A percentile compares a stretch with the other conserved stretches of the same genome.
Conservation (phyloP, 2,329 filamentous ascomycete species). For the Fusarium subtropicale region DNA sequence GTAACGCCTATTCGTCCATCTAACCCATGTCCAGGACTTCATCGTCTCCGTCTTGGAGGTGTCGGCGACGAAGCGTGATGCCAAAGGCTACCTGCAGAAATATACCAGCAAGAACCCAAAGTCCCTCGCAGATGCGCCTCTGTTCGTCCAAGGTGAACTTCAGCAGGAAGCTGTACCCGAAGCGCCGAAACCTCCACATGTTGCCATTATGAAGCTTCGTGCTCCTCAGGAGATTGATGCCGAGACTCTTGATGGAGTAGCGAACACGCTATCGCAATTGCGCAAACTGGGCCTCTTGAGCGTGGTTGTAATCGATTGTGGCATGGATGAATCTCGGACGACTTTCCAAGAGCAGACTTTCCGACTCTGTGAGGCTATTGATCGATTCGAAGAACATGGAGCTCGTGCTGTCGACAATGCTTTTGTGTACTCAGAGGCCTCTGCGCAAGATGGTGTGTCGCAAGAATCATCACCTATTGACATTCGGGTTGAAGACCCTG, state of each 20-base stretch:
- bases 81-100: constrained; percentile 89
- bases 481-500: constrained; percentile 50
- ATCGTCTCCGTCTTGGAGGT: constrained; percentile 88
- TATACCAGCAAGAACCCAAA: constrained; percentile 64
- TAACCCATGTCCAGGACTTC: constrained; percentile 71
- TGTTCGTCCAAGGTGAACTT: constrained; percentile 53
- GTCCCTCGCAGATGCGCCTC: constrained; percentile 43
- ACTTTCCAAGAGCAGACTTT: constrained; percentile 72
- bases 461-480: constrained; percentile 42
- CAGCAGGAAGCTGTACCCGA: constrained; percentile 18
- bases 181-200: constrained; percentile 59
- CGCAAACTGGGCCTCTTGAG: constrained; percentile 83
- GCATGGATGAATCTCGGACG: constrained; percentile 55
- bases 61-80: constrained; percentile 91
- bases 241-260: constrained; percentile 77
- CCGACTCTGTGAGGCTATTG: constrained; percentile 80
- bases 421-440: constrained; percentile 36
- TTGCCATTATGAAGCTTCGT: constrained; percentile 88
- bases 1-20: background rate
- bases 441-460: constrained; percentile 1
- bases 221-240: constrained; percentile 78
- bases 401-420: constrained; percentile 73
- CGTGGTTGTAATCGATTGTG: constrained; percentile 84
- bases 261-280: constrained; percentile 85
- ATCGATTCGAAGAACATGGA: constrained; percentile 73